Evolutionary conservation across 1,284 basidiomycete species (phyloP).

Genomic region (Sporisorium graminicola): DNA sequence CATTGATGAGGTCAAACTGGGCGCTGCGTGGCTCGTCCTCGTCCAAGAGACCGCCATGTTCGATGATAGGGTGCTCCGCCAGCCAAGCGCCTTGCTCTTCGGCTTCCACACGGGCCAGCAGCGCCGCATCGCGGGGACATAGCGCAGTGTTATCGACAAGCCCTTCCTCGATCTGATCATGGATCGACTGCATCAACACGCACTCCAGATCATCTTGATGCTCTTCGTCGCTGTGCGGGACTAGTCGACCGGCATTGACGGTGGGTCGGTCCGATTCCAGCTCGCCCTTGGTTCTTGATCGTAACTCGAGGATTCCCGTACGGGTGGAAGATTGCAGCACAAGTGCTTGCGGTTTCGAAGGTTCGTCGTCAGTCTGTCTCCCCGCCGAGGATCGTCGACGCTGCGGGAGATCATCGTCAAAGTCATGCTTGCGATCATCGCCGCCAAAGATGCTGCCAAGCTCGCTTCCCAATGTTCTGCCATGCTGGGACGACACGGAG

Average conservation of each 20-base stretch:
- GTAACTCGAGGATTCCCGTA: constrained; percentile 3
- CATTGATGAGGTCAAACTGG: constrained; percentile 56
- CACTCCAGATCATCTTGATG: constrained; percentile 50
- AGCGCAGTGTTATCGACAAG: constrained; percentile 21
- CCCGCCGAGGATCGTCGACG: constrained; percentile 13
- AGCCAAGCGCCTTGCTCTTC: constrained; percentile 43
- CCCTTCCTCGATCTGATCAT: constrained; percentile 19
- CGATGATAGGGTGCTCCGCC: constrained; percentile 47
- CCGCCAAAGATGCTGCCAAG: constrained; percentile 62
- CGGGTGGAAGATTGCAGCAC: constrained; percentile 10
- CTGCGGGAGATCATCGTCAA: constrained; percentile 45
- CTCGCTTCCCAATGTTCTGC: constrained; percentile 58
- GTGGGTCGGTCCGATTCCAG: constrained; percentile 38
- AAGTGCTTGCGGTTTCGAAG: constrained; percentile 10
- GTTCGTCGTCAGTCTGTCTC: background rate
- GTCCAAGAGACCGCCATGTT: constrained; percentile 48
- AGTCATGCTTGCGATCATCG: constrained; percentile 46
- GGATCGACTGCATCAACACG: constrained; percentile 31
- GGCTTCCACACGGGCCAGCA: constrained; percentile 32
- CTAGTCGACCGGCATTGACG: constrained; percentile 37
- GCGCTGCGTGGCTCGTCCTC: constrained; percentile 51
- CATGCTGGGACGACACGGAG: constrained; percentile 26
- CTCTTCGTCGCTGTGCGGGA: constrained; percentile 33
- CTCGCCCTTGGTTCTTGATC: background rate
- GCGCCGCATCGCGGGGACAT: constrained; percentile 29